Base-by-base conservation (phyloP, 2,329 filamentous ascomycete species). In the Pyrenophora teres region DNA sequence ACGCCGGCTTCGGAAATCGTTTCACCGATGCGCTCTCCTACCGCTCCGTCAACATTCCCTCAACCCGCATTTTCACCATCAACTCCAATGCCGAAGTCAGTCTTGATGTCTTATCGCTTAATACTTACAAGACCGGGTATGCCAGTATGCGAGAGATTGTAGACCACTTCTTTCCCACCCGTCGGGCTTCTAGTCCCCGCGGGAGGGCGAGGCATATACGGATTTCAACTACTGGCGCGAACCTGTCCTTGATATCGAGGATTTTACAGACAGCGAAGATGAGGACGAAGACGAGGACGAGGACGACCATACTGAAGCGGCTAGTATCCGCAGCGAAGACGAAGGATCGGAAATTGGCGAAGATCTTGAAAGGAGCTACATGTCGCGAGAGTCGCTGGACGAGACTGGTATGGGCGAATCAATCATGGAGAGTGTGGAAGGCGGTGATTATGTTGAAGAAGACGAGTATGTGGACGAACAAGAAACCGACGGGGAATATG, bases 221-320 rank as follows among this genome's bases (percentile, higher is more conserved):
- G 94, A 99, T 71, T 99, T 99, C 75, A 93, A 87, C 50, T 99
- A 96, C 76, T 99, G 94, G 94, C 83, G 95, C 56, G 89, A 96
- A 56, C 82, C 83, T 40, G 90, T 92, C 2, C 81, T 93, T 13
- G 91, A 96, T 43, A 76, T 97, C 21, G 89, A 92, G 36, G 90
- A 96, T 46, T 97, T 97, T 64, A 92, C 89, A 0, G 89, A 88
- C 45, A 95, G 89, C 38, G 92, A 94, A 55, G 67, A 69, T n/a
- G 68, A 66, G 2, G 50, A 50, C 1, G 54, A 55, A 3, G 46
- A 48, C 7, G 46, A 46, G 6, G 70, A 74, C 3, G 83, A 82
- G 1, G 82, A 80, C 4, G 76, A 76, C 1, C 70, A 72, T 2
- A 77, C 77, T 0, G 74, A 77, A 19, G 76, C 63, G 7, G 68